Conservation (phyloP, 768 basidiomycete species). For the Boletus edulis region DNA sequence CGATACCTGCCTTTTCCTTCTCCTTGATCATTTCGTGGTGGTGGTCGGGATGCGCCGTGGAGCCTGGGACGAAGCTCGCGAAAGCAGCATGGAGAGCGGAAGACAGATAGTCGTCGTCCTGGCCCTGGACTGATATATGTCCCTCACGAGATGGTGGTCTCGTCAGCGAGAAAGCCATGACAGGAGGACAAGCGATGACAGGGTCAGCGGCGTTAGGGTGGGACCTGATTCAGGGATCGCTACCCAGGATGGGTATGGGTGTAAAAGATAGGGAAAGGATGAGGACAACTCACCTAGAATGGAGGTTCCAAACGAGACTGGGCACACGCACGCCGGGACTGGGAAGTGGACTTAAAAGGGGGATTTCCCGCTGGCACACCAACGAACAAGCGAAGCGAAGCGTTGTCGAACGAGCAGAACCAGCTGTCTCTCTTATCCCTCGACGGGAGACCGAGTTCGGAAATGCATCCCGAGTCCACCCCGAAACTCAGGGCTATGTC, state of each 20-base stretch:
- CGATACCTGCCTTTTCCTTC: slow-evolving; percentile 55
- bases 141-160: slow-evolving; percentile 29
- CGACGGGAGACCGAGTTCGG: slow-evolving; percentile 10
- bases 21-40: slow-evolving; percentile 43
- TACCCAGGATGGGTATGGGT: slow-evolving; percentile 2
- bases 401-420: background rate
- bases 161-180: slow-evolving; percentile 35
- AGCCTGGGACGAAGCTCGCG: slow-evolving; percentile 24
- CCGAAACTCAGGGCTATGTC: background rate
- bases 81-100: slow-evolving; percentile 40
- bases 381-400: background rate
- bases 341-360: background rate
- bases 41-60: slow-evolving; percentile 20
- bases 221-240: slow-evolving; percentile 1
- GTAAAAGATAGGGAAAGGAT: background rate
- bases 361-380: background rate
- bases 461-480: slow-evolving; percentile 12
- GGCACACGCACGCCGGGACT: background rate
- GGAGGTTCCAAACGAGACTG: slow-evolving; percentile 10
- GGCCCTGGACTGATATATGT: slow-evolving; percentile 22
- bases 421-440: slow-evolving; percentile 8
- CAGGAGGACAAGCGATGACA: slow-evolving; percentile 12
- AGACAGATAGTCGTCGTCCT: slow-evolving; percentile 34
- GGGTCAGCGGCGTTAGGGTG: slow-evolving; percentile 5
- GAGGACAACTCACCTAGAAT: background rate